phyloP scores from a whole-genome alignment of 176 grass and related monocot species.

The Musa troglodytarum region DNA sequence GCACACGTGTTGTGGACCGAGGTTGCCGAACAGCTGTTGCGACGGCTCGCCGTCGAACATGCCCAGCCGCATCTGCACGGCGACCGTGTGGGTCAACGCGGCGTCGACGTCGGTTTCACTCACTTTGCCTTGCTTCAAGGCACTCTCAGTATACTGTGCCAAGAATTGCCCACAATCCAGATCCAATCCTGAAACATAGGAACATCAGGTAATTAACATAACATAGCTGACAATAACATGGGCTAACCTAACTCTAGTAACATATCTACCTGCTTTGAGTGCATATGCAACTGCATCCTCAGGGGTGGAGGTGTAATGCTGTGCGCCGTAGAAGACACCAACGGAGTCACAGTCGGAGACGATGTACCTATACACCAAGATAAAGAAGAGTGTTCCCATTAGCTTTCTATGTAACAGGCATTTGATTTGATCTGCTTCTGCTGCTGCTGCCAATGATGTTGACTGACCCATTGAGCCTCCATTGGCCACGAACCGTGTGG shows the following conservation, averaged over 20 bases:
- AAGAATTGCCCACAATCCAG: conserved; percentile 72
- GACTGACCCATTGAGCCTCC: conserved; percentile 38
- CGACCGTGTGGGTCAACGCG: conserved; percentile 50
- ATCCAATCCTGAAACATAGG: conserved; percentile 40
- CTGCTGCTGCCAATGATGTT: neutral
- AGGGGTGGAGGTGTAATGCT: conserved; percentile 42
- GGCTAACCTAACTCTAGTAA: too few relatives aligned
- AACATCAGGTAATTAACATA: too few relatives aligned
- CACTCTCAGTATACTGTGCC: conserved; percentile 38
- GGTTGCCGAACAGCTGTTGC: conserved; percentile 38
- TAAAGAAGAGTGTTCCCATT: neutral
- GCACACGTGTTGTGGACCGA: conserved; percentile 56
- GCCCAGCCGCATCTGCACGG: conserved; percentile 72
- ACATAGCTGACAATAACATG: too few relatives aligned
- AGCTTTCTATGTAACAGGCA: neutral
- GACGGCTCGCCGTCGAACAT: conserved; percentile 66
- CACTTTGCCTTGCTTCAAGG: conserved; percentile 30
- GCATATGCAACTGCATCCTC: conserved; percentile 81
- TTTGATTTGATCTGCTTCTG: neutral
- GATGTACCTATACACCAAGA: conserved; percentile 36
- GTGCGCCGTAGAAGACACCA: conserved; percentile 59
- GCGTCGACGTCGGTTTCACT: conserved; percentile 40
- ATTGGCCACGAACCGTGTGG: conserved; percentile 28
- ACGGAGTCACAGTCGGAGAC: conserved; percentile 92
- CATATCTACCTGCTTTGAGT: conserved; percentile 31